Evolutionary conservation across 202 grass and related monocot genomes (phyloP).

Genomic region (Musa balbisiana): DNA sequence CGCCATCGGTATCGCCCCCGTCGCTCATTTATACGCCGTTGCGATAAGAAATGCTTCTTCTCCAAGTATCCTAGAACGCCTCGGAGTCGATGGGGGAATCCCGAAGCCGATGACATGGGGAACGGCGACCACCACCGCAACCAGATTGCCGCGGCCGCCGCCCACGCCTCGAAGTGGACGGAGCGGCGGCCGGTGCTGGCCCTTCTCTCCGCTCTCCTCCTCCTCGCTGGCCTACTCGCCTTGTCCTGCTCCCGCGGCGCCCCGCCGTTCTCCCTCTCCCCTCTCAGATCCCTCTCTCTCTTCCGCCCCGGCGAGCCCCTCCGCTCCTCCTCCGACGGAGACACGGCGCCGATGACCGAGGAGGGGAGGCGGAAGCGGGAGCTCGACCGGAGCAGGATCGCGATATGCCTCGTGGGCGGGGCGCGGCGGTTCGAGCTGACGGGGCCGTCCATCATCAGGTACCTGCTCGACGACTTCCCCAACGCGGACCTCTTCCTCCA

Average conservation of each 20-base stretch:
- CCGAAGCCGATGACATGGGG: not conserved
- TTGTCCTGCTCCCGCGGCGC: not conserved
- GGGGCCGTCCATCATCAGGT: slow-evolving; percentile 57
- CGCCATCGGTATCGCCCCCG: no score
- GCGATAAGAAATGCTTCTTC: no score
- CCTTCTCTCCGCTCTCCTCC: slow-evolving; percentile 1
- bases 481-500: slow-evolving; percentile 67
- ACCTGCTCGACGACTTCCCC: slow-evolving; percentile 31
- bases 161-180: not conserved
- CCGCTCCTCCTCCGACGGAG: not conserved
- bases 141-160: not conserved
- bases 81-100: not conserved
- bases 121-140: not conserved
- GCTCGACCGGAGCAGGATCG: slow-evolving; percentile 17
- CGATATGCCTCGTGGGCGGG: slow-evolving; percentile 75
- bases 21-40: no score
- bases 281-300: not conserved
- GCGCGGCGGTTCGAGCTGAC: slow-evolving; percentile 87
- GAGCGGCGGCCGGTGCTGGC: not conserved
- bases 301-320: no score
- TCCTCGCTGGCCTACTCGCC: not conserved
- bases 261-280: not conserved
- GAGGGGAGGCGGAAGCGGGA: not conserved
- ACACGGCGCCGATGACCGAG: not conserved
- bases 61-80: not conserved